Conservation (phyloP, 768 basidiomycete genomes). For the Suillus tomentosus region DNA sequence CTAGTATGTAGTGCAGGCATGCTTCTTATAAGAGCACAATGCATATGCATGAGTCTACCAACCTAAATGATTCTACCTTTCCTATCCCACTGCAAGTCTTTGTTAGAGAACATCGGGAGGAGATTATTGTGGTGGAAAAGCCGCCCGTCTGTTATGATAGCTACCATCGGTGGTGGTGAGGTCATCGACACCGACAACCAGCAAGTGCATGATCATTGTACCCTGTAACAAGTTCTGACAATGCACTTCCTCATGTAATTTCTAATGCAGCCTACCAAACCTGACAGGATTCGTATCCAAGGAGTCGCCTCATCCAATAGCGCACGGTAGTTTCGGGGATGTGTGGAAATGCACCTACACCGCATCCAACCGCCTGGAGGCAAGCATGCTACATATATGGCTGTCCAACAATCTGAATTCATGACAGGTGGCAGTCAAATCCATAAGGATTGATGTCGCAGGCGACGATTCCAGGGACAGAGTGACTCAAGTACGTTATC, state of each 20-base stretch:
- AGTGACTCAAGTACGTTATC: conserved; percentile 7
- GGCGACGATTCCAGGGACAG: conserved; percentile 8
- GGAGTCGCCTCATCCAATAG: conserved; percentile 5
- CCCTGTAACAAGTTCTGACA: neutral
- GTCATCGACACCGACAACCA: neutral
- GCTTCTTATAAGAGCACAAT: neutral
- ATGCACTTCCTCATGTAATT: neutral
- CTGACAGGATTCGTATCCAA: conserved; percentile 8
- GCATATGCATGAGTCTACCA: neutral
- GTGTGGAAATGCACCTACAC: conserved; percentile 13
- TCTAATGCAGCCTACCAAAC: neutral
- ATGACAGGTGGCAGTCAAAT: conserved; percentile 15
- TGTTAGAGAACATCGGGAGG: neutral
- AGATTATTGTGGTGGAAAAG: neutral
- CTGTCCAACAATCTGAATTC: neutral
- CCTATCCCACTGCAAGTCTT: neutral
- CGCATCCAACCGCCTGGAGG: neutral
- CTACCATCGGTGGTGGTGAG: neutral
- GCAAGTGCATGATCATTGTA: neutral
- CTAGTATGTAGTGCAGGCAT: too few relatives aligned
- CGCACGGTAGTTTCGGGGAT: conserved; percentile 14
- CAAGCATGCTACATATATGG: neutral
- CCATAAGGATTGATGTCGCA: conserved; percentile 7
- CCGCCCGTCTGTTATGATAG: neutral
- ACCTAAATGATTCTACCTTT: neutral